Conservation (phyloP, 2,329 filamentous ascomycete species). For the Didymosphaeria variabile region DNA sequence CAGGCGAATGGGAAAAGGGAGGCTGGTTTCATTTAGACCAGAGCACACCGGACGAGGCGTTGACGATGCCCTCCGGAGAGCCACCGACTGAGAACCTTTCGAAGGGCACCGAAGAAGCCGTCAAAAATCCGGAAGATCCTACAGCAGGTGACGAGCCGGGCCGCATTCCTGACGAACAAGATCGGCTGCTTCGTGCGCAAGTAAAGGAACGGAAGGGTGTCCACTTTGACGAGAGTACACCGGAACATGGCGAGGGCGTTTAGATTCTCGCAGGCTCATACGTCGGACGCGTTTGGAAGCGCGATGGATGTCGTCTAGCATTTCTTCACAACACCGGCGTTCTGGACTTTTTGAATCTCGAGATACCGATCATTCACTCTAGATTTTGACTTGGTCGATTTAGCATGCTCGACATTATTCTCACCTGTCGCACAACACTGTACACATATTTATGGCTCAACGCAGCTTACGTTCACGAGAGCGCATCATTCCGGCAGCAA, state of each 20-base stretch:
- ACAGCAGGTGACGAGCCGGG: slow-evolving; percentile 4
- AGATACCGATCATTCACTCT: slow-evolving; percentile 1
- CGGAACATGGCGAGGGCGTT: background rate
- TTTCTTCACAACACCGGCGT: slow-evolving; percentile 5
- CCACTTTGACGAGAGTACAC: background rate
- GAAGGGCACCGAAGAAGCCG: slow-evolving; percentile 26
- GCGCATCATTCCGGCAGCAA: slow-evolving; percentile 1
- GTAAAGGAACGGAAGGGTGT: background rate
- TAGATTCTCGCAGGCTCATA: background rate
- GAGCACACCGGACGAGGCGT: slow-evolving; percentile 47
- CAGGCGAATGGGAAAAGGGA: slow-evolving; percentile 82
- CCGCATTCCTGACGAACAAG: slow-evolving; percentile 7
- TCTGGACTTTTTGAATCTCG: background rate
- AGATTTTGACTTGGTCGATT: background rate
- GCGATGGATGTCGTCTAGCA: background rate
- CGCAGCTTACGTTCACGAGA: slow-evolving; percentile 8
- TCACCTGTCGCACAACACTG: background rate
- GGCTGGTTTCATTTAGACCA: slow-evolving; percentile 75
- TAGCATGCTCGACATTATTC: slow-evolving; percentile 2
- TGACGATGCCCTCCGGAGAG: slow-evolving; percentile 46
- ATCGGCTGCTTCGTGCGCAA: background rate
- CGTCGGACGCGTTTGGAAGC: background rate
- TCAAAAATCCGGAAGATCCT: background rate
- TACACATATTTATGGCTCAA: slow-evolving; percentile 8
- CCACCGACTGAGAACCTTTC: slow-evolving; percentile 32